These are phyloP conservation scores for Ogataea ganodermae DNA, from an alignment of 805 yeast species.

Conservation along the genomic window DNA sequence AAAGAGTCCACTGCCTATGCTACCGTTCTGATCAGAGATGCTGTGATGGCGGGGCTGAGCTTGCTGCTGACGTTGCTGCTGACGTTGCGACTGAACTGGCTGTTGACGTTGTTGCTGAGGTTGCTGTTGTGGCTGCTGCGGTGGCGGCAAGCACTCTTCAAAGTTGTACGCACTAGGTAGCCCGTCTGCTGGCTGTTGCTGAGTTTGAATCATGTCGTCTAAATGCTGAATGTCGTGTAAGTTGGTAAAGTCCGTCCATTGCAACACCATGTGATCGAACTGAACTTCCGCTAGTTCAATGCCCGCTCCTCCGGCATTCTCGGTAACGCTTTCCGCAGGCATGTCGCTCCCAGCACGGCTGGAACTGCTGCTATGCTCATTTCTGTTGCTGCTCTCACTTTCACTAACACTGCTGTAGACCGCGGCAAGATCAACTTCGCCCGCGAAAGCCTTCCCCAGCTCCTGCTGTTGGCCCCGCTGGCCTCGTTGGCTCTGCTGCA, in stretches of 20 bases:
- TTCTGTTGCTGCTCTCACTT: slow-evolving; percentile 6
- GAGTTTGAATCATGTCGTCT: slow-evolving; percentile 22
- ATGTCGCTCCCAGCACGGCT: slow-evolving; percentile 1
- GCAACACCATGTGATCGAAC: slow-evolving; percentile 27
- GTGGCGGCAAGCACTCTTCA: neutral
- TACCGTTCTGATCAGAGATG: slow-evolving; percentile 2
- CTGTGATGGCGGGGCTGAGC: slow-evolving; percentile 9
- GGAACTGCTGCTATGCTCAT: neutral
- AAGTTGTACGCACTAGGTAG: neutral
- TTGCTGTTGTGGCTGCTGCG: slow-evolving; percentile 4
- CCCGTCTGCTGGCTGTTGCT: slow-evolving; percentile 6
- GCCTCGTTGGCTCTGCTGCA: slow-evolving; percentile 11
- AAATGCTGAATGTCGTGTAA: slow-evolving; percentile 26
- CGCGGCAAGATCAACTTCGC: slow-evolving; percentile 6
- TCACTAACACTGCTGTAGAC: slow-evolving; percentile 7
- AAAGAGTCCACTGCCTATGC: slow-evolving; percentile 9
- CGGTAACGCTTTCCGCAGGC: neutral
- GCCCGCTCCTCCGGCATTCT: neutral
- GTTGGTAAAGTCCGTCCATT: slow-evolving; percentile 29
- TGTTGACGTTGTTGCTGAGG: slow-evolving; percentile 1
- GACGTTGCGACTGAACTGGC: neutral
- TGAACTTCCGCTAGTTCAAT: slow-evolving; percentile 12
- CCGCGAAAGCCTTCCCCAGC: slow-evolving; percentile 7
- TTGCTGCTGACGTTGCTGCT: slow-evolving; percentile 4
- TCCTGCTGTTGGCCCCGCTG: slow-evolving; percentile 5